Evolutionary conservation across 2,329 filamentous ascomycete species (phyloP).

Genomic region (Verticillium albo-atrum): DNA sequence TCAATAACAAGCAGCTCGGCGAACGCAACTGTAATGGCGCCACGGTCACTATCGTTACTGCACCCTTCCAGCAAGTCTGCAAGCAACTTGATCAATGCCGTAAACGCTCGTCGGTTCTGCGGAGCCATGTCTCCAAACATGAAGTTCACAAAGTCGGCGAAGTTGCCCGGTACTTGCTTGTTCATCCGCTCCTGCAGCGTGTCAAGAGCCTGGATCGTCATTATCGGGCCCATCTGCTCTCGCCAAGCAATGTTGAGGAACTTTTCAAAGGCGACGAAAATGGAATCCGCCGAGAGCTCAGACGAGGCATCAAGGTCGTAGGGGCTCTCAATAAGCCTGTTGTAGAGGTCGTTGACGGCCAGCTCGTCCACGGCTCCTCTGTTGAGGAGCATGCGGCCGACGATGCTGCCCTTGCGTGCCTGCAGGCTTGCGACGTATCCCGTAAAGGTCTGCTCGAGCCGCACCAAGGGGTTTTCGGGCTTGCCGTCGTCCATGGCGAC

Average conservation of each 20-base stretch:
- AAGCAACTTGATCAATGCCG: constrained; percentile 77
- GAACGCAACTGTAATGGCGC: constrained; percentile 83
- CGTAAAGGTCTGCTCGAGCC: constrained; percentile 79
- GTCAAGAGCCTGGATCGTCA: constrained; percentile 66
- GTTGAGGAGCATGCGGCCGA: constrained; percentile 70
- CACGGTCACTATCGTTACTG: constrained; percentile 84
- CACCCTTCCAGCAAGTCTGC: constrained; percentile 86
- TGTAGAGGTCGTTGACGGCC: constrained; percentile 84
- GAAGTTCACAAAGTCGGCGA: constrained; percentile 63
- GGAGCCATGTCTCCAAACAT: constrained; percentile 63
- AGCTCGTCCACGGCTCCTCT: constrained; percentile 70
- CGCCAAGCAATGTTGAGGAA: constrained; percentile 86
- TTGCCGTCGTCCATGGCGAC: constrained; percentile 43
- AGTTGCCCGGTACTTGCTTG: constrained; percentile 67
- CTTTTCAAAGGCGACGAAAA: constrained; percentile 92
- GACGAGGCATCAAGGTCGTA: constrained; percentile 70
- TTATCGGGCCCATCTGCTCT: constrained; percentile 80
- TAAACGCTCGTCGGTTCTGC: constrained; percentile 72
- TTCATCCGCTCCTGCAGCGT: constrained; percentile 67
- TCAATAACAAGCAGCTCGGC: constrained; percentile 79
- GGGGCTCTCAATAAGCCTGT: constrained; percentile 78
- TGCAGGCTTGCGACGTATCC: constrained; percentile 80
- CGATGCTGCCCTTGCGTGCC: constrained; percentile 79
- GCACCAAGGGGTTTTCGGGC: constrained; percentile 62
- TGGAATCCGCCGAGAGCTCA: constrained; percentile 74